Base-by-base conservation (phyloP, 2,329 filamentous ascomycete genomes). In the Colletotrichum musae region DNA sequence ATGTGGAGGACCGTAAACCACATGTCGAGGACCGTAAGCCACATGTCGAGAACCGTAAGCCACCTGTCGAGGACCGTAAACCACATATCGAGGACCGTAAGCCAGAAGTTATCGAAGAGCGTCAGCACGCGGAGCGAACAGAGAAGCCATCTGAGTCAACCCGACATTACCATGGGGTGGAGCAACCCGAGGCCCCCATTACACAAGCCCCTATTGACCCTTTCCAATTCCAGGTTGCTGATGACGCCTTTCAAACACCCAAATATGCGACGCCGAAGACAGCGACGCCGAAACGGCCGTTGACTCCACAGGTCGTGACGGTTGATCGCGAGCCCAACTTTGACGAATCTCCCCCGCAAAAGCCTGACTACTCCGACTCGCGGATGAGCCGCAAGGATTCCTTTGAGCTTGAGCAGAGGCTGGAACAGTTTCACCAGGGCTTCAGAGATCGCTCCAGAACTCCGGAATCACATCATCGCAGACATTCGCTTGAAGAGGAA, bases 141-240 rank as follows among this genome's bases (percentile, higher is more conserved):
- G 72, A 77, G 59, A 62, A 75, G 70, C 64, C 73, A 59, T 75
- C 70, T 60, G 68, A 70, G 57, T 58, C 53, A 26, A 64, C 64
- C 58, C 47, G 64, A 48, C 52, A 64, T 24, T 47, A 54, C n/a
- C 53, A 72, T 59, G 64, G 69, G 69, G 69, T 69, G 57, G 64
- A 70, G 58, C 50, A 68, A 59, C 64, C 69, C 71, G 58, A 66
- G 39, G 51, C 58, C 65, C 73, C 76, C 60, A 68, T 69, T 26
- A 73, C 76, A 68, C 74, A 73, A 68, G 73, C 76, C n/a, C 74
- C 77, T 58, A 76, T 87, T 74, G 86, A 91, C 77, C 87, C 88
- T 18, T 90, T 91, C 76, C 83, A 89, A 75, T 91, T 82, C 74
- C 88, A 87, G 76, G 86, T 90, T 70, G 72, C 82, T 50, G 81